Evolutionary conservation across 495 filamentous ascomycete species (phyloP).

Genomic region (Xylaria nigripes): DNA sequence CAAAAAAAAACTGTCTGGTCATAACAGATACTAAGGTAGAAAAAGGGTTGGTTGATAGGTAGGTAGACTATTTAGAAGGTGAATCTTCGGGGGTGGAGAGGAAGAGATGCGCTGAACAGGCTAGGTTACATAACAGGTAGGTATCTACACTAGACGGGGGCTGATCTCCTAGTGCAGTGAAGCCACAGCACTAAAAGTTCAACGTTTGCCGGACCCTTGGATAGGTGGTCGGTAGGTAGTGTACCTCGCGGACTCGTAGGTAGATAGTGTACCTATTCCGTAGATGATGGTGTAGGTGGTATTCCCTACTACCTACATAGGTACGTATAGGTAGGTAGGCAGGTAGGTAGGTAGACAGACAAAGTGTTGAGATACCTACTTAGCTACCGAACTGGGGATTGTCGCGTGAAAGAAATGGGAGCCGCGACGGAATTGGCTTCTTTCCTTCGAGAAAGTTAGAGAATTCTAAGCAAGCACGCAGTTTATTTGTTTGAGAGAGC

Average conservation of each 20-base stretch:
- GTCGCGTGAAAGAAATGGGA: no score
- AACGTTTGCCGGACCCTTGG: neutral
- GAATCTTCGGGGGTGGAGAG: neutral
- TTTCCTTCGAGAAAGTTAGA: neutral
- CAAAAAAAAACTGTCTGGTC: neutral
- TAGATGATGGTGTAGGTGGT: no score
- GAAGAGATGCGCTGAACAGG: neutral
- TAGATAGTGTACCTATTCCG: neutral
- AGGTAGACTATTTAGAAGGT: neutral
- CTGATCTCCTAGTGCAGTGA: conserved; percentile 5
- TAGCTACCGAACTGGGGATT: neutral
- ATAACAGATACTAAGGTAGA: neutral
- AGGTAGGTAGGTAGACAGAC: neutral
- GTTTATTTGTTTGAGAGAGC: neutral
- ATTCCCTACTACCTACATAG: neutral
- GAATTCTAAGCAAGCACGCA: neutral
- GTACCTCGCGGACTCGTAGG: neutral
- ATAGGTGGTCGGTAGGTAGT: neutral
- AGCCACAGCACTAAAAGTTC: conserved; percentile 11
- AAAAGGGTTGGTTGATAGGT: neutral
- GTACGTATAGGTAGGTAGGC: no score
- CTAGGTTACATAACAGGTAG: neutral
- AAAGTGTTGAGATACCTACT: neutral
- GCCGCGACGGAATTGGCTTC: neutral
- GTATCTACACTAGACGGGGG: no score